Evolutionary conservation across 2,329 filamentous ascomycete species (phyloP).

Genomic region (Penicillium aurantiogriseum): DNA sequence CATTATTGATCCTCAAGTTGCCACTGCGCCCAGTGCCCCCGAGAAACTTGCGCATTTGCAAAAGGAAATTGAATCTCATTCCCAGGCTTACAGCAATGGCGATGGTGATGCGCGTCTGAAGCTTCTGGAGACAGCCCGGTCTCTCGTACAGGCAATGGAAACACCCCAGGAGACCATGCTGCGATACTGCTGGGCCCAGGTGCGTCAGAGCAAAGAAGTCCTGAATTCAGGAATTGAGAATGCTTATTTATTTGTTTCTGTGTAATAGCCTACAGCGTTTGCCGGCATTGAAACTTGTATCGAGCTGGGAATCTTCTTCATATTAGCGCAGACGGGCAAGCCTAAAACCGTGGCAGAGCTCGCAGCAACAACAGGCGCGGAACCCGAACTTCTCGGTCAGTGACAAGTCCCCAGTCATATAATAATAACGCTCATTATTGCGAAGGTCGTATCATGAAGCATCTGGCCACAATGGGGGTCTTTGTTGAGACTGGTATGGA

Average conservation of each 20-base stretch:
- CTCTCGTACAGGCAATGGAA: constrained; percentile 28
- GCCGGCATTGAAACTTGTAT: constrained; percentile 19
- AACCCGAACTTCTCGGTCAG: constrained; percentile 15
- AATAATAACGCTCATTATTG: not conserved
- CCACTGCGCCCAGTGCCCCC: constrained; percentile 21
- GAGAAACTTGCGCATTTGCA: constrained; percentile 20
- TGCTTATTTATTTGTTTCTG: not conserved
- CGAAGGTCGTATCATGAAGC: constrained; percentile 19
- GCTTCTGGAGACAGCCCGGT: constrained; percentile 27
- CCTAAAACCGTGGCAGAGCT: constrained; percentile 18
- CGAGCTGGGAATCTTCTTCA: constrained; percentile 16
- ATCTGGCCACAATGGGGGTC: constrained; percentile 18
- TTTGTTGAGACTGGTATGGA: constrained; percentile 17
- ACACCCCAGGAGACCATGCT: constrained; percentile 33
- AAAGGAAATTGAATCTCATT: constrained; percentile 15
- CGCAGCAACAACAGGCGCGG: constrained; percentile 10
- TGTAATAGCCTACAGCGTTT: constrained; percentile 11
- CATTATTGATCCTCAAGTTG: constrained; percentile 19
- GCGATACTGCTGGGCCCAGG: constrained; percentile 28
- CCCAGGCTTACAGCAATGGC: constrained; percentile 12
- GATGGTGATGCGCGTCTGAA: constrained; percentile 19
- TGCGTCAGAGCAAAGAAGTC: constrained; percentile 1
- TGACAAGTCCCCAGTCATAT: not conserved
- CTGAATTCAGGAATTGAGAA: not conserved
- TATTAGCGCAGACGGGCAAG: constrained; percentile 7